Evolutionary conservation across 192 early-diverging fungal species (phyloP).

Genomic region (Bifiguratus adelaidae): DNA sequence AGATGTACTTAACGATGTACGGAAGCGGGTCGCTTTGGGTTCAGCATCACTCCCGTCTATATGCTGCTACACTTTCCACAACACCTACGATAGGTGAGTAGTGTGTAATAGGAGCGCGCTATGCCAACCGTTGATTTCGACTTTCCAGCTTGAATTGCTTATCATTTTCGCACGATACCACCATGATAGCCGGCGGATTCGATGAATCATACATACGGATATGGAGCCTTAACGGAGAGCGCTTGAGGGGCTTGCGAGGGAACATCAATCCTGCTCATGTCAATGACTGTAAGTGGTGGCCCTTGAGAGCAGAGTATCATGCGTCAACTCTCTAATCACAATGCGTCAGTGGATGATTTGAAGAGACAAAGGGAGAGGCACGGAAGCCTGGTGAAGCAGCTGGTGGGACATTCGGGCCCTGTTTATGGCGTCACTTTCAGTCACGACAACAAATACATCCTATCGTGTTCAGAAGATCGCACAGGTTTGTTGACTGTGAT

Average conservation of each 20-base stretch:
- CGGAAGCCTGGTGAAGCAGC: constrained; percentile 35
- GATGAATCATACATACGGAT: constrained; percentile 89
- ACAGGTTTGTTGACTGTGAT: constrained; percentile 43
- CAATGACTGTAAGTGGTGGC: constrained; percentile 27
- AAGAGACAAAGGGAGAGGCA: constrained; percentile 43
- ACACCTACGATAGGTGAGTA: constrained; percentile 60
- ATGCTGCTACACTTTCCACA: constrained; percentile 94
- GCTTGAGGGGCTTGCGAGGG: constrained; percentile 50
- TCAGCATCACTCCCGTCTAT: constrained; percentile 70
- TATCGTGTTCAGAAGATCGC: constrained; percentile 81
- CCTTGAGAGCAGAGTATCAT: not conserved
- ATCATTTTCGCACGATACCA: constrained; percentile 69
- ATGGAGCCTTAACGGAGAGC: constrained; percentile 80
- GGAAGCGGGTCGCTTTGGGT: constrained; percentile 61
- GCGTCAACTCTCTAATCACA: not conserved
- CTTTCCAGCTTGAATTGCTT: constrained; percentile 67
- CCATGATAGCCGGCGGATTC: constrained; percentile 81
- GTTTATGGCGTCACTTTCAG: constrained; percentile 82
- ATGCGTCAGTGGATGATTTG: constrained; percentile 28
- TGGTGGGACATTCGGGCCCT: constrained; percentile 85
- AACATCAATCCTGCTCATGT: constrained; percentile 47
- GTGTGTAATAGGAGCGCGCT: constrained; percentile 2
- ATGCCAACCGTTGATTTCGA: not conserved
- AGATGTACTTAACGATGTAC: constrained; percentile 62
- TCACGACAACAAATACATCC: constrained; percentile 64